A percentile compares a stretch with the other conserved stretches of the same genome.
Evolutionary conservation across 2,329 filamentous ascomycete species (phyloP).

Genomic region (Aspergillus piperis): DNA sequence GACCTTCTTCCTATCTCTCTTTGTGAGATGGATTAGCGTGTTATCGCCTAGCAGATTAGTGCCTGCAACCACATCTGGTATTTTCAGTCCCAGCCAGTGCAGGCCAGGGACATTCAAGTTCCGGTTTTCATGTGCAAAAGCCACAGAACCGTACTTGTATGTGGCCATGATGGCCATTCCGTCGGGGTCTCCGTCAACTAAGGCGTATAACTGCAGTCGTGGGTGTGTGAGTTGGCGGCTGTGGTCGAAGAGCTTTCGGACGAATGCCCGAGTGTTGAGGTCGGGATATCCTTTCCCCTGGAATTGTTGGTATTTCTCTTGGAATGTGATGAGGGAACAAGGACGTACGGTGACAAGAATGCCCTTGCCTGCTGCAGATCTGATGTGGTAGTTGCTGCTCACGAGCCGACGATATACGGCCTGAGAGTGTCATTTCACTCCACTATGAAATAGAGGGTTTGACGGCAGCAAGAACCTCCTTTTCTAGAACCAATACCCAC

Average conservation of each 20-base stretch:
- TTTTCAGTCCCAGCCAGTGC: slow-evolving; percentile 61
- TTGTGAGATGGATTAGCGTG: slow-evolving; percentile 49
- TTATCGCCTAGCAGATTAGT: slow-evolving; percentile 27
- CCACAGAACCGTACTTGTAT: slow-evolving; percentile 63
- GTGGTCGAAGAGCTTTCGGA: slow-evolving; percentile 48
- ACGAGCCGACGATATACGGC: slow-evolving; percentile 62
- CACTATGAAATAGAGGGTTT: neutral
- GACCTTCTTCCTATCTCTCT: slow-evolving; percentile 58
- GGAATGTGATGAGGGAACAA: neutral
- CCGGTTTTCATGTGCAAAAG: slow-evolving; percentile 56
- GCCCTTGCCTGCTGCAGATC: slow-evolving; percentile 45
- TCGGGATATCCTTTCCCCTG: slow-evolving; percentile 68
- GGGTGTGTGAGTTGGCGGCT: slow-evolving; percentile 20
- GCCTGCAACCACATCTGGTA: slow-evolving; percentile 38
- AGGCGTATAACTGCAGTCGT: slow-evolving; percentile 51
- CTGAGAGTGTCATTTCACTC: slow-evolving; percentile 33
- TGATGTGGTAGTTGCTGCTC: slow-evolving; percentile 49
- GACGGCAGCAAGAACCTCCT: slow-evolving; percentile 52
- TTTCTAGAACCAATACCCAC: slow-evolving; percentile 66
- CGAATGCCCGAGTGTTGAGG: slow-evolving; percentile 56
- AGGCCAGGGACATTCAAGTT: slow-evolving; percentile 50
- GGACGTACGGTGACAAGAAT: slow-evolving; percentile 57
- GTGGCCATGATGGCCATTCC: slow-evolving; percentile 63
- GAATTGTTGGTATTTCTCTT: neutral
- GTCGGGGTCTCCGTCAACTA: slow-evolving; percentile 64